Base-by-base conservation (phyloP, 768 basidiomycete genomes). In the Lentinula detonsa region DNA sequence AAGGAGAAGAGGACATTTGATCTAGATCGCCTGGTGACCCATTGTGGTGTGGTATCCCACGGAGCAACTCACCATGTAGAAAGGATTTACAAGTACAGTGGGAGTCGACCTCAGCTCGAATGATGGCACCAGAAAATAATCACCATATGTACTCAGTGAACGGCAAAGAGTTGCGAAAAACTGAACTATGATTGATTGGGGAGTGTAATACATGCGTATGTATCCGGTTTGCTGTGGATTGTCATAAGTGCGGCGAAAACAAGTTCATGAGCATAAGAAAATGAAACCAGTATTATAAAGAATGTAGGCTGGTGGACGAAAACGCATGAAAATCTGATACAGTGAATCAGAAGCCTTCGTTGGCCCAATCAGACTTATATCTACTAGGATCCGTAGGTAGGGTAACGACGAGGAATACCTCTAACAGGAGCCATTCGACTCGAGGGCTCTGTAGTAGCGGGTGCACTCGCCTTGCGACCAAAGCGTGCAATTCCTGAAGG, bases 401-500 rank as follows among this genome's bases (percentile, higher is more conserved):
- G 40, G 28, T 51, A 56, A 40, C 59, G 59, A 45, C 59, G 59
- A 31, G 59, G 16, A 7, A 39, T 13, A 21, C 46, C 21, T 51
- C 59, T 33, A 11, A 52, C 21, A 37, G 50, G 59, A 0, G 49
- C 49, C 9, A 18, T 43, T 28, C 45, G 23, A 34, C 59, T 49
- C 23, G 23, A 21, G 8, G 45, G n/a, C 46, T 23, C 57, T 5
- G 28, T 23, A 37, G 18, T 16, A 45, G 49, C 5, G 5, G 49
- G 28, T 3, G 50, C 35, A 35, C 31, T 42, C n/a, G 37, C 31
- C 15, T 50, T 60, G 35, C 49, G 59, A 16, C 50, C 50, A 16
- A 54, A 49, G 34, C 60, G 34, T 13, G 60, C 53, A n/a, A 55
- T 55, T 1, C 60, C 60, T 1, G 60, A 61, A 33, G 60, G 60